phyloP scores from a whole-genome alignment of 2,329 filamentous ascomycete species.

The Pestalotiopsis sp. region DNA sequence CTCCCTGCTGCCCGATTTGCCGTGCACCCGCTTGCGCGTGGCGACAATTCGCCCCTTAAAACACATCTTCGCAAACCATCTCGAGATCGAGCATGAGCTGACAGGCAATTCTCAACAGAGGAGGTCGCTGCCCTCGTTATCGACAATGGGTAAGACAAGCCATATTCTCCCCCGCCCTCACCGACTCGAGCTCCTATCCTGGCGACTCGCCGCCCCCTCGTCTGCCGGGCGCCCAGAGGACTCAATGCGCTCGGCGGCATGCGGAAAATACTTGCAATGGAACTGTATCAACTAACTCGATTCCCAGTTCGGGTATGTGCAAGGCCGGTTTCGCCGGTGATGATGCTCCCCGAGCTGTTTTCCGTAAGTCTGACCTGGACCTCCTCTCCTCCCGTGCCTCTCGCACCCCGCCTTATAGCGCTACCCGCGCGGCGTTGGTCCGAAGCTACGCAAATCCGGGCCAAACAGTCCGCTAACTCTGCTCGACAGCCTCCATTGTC shows the following conservation, averaged over 20 bases:
- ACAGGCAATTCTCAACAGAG: constrained; percentile 65
- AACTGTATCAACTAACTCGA: constrained; percentile 26
- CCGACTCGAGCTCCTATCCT: constrained; percentile 34
- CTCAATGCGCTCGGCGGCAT: constrained; percentile 18
- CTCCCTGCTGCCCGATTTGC: constrained; percentile 5
- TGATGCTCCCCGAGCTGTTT: constrained; percentile 99
- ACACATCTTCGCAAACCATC: constrained; percentile 14
- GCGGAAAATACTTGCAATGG: not conserved
- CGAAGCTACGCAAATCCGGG: constrained; percentile 10
- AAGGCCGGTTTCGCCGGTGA: constrained; percentile 99
- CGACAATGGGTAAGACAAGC: constrained; percentile 97
- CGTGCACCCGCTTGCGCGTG: not conserved
- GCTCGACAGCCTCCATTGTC: constrained; percentile 86
- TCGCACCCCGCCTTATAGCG: constrained; percentile 41
- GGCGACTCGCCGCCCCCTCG: constrained; percentile 10
- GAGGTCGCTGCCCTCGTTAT: constrained; percentile 99
- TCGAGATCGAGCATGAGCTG: constrained; percentile 37
- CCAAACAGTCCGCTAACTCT: constrained; percentile 36
- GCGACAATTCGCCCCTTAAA: constrained; percentile 3
- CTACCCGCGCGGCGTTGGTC: constrained; percentile 23
- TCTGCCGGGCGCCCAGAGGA: constrained; percentile 15
- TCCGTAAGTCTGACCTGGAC: constrained; percentile 77
- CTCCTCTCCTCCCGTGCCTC: constrained; percentile 25
- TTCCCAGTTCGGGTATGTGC: constrained; percentile 96
- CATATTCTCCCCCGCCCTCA: constrained; percentile 31